phyloP scores from a whole-genome alignment of 2,329 filamentous ascomycete species.

The Colletotrichum sojae region DNA sequence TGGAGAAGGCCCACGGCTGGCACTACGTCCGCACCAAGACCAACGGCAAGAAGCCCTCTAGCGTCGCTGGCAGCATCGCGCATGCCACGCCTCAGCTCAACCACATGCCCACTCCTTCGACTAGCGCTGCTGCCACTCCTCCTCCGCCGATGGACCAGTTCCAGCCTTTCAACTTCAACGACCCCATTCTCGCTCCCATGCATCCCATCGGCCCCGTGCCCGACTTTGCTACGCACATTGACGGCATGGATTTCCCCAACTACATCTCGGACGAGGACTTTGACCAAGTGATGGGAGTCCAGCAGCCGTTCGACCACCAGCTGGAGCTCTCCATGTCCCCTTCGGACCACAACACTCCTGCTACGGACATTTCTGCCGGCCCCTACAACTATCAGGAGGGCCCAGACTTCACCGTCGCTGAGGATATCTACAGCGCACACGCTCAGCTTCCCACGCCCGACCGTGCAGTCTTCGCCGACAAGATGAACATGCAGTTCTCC shows the following conservation, averaged over 20 bases:
- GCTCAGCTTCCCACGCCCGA: conserved; percentile 69
- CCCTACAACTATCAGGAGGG: conserved; percentile 71
- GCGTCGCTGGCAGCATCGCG: conserved; percentile 61
- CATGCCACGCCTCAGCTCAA: conserved; percentile 72
- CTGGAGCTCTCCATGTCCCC: conserved; percentile 61
- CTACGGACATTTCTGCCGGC: conserved; percentile 57
- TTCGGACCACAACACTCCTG: conserved; percentile 66
- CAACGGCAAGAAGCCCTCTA: conserved; percentile 77
- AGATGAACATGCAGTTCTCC: conserved; percentile 37
- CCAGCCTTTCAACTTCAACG: conserved; percentile 46
- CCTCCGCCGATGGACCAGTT: conserved; percentile 60
- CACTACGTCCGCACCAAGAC: conserved; percentile 93
- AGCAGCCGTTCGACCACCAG: conserved; percentile 46
- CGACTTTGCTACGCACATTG: conserved; percentile 45
- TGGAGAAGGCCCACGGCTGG: conserved; percentile 97
- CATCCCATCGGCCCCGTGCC: conserved; percentile 41
- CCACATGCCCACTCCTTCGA: conserved; percentile 74
- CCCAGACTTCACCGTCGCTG: conserved; percentile 73
- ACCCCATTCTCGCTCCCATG: conserved; percentile 30
- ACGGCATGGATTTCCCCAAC: conserved; percentile 62
- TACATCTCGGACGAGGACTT: conserved; percentile 66
- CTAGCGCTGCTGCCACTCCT: conserved; percentile 71
- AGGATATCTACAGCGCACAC: conserved; percentile 73
- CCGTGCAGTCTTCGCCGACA: conserved; percentile 44
- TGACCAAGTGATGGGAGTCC: conserved; percentile 48